phyloP scores from a whole-genome alignment of 139 green algal species.

The Coelastrella sp. region DNA sequence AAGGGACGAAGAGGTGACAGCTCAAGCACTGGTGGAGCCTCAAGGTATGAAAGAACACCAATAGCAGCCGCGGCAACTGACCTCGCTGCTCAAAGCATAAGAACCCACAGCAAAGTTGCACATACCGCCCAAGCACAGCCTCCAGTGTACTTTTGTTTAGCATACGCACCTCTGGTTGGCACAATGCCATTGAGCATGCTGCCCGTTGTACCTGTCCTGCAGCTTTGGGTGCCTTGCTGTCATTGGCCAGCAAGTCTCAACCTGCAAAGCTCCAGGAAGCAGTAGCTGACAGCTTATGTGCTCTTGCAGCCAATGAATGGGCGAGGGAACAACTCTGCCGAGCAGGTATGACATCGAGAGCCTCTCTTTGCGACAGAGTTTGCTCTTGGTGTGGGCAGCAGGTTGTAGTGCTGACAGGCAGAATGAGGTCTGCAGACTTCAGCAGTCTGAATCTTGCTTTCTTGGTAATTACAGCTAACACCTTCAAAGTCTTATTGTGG shows the following conservation, averaged over 20 bases:
- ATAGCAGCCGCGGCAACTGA: too few relatives aligned
- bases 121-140: too few relatives aligned
- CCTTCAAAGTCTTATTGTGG: not conserved
- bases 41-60: slow-evolving; percentile 5
- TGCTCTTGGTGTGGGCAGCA: too few relatives aligned
- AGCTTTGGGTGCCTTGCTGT: slow-evolving; percentile 24
- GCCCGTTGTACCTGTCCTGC: not conserved
- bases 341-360: slow-evolving; percentile 47
- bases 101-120: too few relatives aligned
- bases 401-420: not conserved
- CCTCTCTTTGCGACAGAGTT: too few relatives aligned
- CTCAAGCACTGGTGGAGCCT: not conserved
- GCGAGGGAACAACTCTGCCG: not conserved
- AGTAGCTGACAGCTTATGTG: slow-evolving; percentile 38
- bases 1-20: slow-evolving; percentile 4
- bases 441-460: too few relatives aligned
- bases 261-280: slow-evolving; percentile 42
- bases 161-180: too few relatives aligned
- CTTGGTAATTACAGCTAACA: too few relatives aligned
- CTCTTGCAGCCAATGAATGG: slow-evolving; percentile 29
- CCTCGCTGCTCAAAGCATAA: too few relatives aligned
- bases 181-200: too few relatives aligned
- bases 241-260: not conserved
- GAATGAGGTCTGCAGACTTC: too few relatives aligned
- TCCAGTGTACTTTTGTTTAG: too few relatives aligned